A percentile compares a stretch with the other conserved stretches of the same genome.
phyloP scores from a whole-genome alignment of 371 early-diverging fungal species.

The Mortierella sp. region DNA sequence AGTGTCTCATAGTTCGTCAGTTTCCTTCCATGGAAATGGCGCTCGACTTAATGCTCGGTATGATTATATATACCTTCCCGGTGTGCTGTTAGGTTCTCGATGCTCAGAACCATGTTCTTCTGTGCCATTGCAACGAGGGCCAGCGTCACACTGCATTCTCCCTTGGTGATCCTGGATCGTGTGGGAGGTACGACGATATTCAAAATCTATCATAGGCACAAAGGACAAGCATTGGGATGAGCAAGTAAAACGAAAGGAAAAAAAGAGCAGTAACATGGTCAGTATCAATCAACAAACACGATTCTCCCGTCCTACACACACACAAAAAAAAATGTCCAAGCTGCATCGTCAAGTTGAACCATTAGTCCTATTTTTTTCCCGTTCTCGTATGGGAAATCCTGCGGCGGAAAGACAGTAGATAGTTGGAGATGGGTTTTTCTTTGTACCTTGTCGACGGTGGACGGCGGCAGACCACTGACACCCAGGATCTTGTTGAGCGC shows the following conservation, averaged over 20 bases:
- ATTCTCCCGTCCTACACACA: neutral
- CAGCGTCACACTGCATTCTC: constrained; percentile 77
- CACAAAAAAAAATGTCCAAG: too few relatives aligned
- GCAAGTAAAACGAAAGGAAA: neutral
- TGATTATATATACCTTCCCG: constrained; percentile 58
- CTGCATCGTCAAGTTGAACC: too few relatives aligned
- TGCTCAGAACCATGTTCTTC: constrained; percentile 74
- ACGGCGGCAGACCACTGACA: constrained; percentile 63
- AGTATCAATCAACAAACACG: too few relatives aligned
- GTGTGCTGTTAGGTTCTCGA: constrained; percentile 64
- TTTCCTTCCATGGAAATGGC: too few relatives aligned
- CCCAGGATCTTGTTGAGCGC: constrained; percentile 64
- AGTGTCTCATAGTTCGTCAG: too few relatives aligned
- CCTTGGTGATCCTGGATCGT: constrained; percentile 65
- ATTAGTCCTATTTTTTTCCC: too few relatives aligned
- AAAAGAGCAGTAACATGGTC: too few relatives aligned
- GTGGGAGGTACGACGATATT: constrained; percentile 62
- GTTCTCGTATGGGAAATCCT: neutral
- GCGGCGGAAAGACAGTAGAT: neutral
- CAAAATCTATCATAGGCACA: constrained; percentile 31
- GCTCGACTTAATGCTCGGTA: too few relatives aligned
- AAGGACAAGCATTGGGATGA: neutral
- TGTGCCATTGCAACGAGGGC: constrained; percentile 81
- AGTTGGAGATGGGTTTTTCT: too few relatives aligned
- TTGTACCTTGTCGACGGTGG: constrained; percentile 65